Base-by-base conservation (phyloP, 768 basidiomycete species). In the Boletus tylopilopsis region DNA sequence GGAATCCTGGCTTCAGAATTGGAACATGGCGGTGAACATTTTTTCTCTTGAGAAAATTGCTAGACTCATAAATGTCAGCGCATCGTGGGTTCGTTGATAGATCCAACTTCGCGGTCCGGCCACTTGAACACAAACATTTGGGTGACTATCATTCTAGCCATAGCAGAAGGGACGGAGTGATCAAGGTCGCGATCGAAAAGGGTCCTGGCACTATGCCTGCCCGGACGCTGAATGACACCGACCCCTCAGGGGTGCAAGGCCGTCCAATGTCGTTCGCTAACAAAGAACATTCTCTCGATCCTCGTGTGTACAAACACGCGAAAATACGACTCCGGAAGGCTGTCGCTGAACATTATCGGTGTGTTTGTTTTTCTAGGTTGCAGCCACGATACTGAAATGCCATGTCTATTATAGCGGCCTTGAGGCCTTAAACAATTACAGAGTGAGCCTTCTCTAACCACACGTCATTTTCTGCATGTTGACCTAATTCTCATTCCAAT, bases 371-470 rank as follows among this genome's bases (percentile, higher is more conserved):
- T 42, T 49, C 25, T 36, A 10, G 33, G 9, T 19, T 44, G 25
- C 34, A 2, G 40, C 18, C 25, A 24, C 15, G 36, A 49, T 50
- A 16, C 55, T 64, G 50, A 64, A 42, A 41, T 34, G 5, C 6
- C 27, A 13, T 47, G 15, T 37, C 16, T 54, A n/a, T 32, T 33
- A 33, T 59, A 88, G 91, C 16, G 86, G 80, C 10, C 71, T 96
- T 19, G 93, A 95, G 63, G 71, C 86, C 44, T 73, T 99, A 53
- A 89, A 92, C 58, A 91, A 91, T 62, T 99, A 95, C 67, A 78
- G 92, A 27, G 92, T 92, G 40, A 43, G 53, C n/a, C 3, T 25
- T n/a, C 40, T 32, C 23, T 29, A 2, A 21, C 16, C 10, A 16
- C 21, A 15, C 16, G 22, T 13, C 33, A 13, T 9, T 16, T 25